Evolutionary conservation across 1,284 basidiomycete species (phyloP).

Genomic region (Ceratobasidium sp.): DNA sequence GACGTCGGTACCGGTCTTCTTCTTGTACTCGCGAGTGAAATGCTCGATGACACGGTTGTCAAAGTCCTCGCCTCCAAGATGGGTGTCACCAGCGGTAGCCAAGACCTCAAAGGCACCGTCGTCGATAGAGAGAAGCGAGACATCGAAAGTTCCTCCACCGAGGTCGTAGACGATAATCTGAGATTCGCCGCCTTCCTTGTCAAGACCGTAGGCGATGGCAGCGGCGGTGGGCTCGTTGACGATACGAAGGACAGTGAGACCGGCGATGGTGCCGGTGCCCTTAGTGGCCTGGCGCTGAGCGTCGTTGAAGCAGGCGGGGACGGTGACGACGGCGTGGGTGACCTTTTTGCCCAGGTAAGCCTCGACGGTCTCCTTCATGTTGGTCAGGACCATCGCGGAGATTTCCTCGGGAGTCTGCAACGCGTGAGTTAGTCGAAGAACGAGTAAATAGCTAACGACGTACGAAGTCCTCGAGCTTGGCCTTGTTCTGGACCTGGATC

Average conservation of each 20-base stretch:
- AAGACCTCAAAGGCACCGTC: conserved; percentile 98
- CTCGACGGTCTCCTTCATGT: no score
- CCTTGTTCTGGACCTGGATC: conserved; percentile 88
- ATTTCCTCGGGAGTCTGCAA: conserved; percentile 87
- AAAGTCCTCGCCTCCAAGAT: conserved; percentile 99
- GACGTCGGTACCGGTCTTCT: conserved; percentile 93
- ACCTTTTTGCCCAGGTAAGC: no score
- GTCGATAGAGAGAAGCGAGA: conserved; percentile 96
- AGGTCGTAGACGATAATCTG: no score
- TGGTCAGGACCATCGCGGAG: conserved; percentile 93
- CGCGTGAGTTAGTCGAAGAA: conserved; percentile 36
- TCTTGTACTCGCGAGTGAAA: conserved; percentile 94
- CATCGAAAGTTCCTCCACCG: conserved; percentile 99
- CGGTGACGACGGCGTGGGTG: no score
- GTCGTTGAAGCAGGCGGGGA: conserved; percentile 99
- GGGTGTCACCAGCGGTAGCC: conserved; percentile 98
- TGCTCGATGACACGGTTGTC: conserved; percentile 94
- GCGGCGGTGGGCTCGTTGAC: conserved; percentile 99
- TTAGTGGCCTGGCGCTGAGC: conserved; percentile 99
- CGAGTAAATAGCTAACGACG: conserved; percentile 55
- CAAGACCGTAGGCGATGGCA: no score
- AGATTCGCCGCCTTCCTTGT: no score
- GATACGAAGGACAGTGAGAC: conserved; percentile 95
- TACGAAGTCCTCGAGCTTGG: conserved; percentile 87
- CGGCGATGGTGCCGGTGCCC: conserved; percentile 97